Base-by-base conservation (phyloP, 2,329 filamentous ascomycete species). In the Aureobasidium musti region DNA sequence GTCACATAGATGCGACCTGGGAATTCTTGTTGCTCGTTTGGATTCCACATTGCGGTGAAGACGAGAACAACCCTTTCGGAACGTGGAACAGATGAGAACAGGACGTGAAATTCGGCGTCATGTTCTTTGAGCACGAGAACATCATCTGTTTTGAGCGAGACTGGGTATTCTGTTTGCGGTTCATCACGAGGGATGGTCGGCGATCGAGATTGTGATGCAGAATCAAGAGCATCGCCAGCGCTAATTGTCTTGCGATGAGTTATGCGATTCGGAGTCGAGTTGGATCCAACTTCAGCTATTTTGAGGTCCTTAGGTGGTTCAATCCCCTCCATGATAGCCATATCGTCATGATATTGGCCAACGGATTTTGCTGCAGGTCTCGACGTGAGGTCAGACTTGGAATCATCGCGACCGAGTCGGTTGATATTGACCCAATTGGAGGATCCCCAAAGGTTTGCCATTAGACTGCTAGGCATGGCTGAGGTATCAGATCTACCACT, bases 371-470 rank as follows among this genome's bases (percentile, higher is more conserved):
- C 26, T 13, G 56, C 30, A 60, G 30, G 26, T 41, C 52, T 35
- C 30, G 57, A 39, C 10, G 65, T 71, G 70, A 70, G 74, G 60
- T 45, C 63, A 19, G 70, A 66, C 54, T 77, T 78, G 33, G 81
- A 72, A n/a, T 85, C 83, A 53, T 85, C 84, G 23, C 81, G 79
- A 71, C 84, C 85, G 41, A 89, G 75, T 39, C 83, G 82, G 70
- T 89, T 89, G 67, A 90, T 79, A 69, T 86, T 85, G 17, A 86
- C 86, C 91, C 92, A 97, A 54, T 92, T 89, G 66, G 87, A 90
- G 73, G 89, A 96, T 59, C 94, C 94, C 94, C 94, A 98, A 66
- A 96, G 85, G 75, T 98, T 98, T 37, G 93, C 93, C 81, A 97
- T 86, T 68, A 97, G 87, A 17, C 91, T 92, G 59, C 90, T 91